Evolutionary conservation across 495 filamentous ascomycete species (phyloP).

Genomic region (Penicillium nucicola): DNA sequence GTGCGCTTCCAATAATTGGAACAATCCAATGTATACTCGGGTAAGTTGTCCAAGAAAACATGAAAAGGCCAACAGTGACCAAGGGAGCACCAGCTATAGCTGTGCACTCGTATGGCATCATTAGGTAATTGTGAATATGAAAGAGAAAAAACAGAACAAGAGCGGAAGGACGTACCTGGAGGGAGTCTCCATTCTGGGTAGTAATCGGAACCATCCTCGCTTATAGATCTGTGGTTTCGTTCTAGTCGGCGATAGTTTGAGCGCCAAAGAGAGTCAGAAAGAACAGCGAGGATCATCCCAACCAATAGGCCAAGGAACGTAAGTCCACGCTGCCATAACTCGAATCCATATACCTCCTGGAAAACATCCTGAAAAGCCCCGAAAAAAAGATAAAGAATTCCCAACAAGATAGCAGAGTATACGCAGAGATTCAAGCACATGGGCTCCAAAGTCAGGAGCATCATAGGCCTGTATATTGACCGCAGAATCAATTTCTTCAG

Average conservation of each 20-base stretch:
- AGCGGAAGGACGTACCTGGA: slow-evolving; percentile 51
- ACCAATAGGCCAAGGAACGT: slow-evolving; percentile 79
- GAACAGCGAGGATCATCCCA: slow-evolving; percentile 69
- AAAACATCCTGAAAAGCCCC: slow-evolving; percentile 85
- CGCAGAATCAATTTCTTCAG: slow-evolving; percentile 81
- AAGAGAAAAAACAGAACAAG: too few species aligned
- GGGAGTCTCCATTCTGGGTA: slow-evolving; percentile 88
- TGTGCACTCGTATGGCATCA: too few species aligned
- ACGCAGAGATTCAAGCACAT: slow-evolving; percentile 85
- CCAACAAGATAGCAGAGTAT: slow-evolving; percentile 80
- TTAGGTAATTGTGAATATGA: too few species aligned
- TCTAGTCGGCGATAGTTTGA: slow-evolving; percentile 63
- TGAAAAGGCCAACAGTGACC: slow-evolving; percentile 81
- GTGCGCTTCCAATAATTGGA: slow-evolving; percentile 76
- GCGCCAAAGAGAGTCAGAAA: slow-evolving; percentile 76
- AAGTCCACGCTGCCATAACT: slow-evolving; percentile 75
- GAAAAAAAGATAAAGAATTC: slow-evolving; percentile 92
- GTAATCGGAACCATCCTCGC: slow-evolving; percentile 53
- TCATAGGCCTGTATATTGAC: slow-evolving; percentile 75
- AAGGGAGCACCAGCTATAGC: slow-evolving; percentile 74
- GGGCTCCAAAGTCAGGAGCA: slow-evolving; percentile 78
- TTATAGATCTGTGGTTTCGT: slow-evolving; percentile 49
- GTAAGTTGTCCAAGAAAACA: slow-evolving; percentile 76
- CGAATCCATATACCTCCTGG: slow-evolving; percentile 72
- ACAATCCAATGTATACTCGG: slow-evolving; percentile 71